These are phyloP conservation scores for Amanita subjunquillea DNA, from an alignment of 768 basidiomycete genomes.

Conservation along the genomic window DNA sequence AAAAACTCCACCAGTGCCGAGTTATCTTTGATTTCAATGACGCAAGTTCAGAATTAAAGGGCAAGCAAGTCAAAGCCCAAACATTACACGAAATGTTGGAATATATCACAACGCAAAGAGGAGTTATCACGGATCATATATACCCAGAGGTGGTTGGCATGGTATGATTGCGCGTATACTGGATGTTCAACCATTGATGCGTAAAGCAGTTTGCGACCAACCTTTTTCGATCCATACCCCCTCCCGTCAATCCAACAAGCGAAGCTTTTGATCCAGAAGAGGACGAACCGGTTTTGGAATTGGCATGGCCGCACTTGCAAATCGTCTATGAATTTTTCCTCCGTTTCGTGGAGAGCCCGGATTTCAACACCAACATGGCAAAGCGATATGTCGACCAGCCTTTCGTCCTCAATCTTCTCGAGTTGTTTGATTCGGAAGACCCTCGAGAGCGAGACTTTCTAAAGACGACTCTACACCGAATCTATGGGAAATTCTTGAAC, in stretches of 20 bases:
- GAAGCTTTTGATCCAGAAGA: slow-evolving; percentile 99
- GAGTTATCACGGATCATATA: slow-evolving; percentile 92
- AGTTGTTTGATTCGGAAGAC: slow-evolving; percentile 97
- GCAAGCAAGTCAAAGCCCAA: slow-evolving; percentile 98
- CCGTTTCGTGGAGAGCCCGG: slow-evolving; percentile 93
- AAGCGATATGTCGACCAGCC: slow-evolving; percentile 96
- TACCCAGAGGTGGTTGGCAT: slow-evolving; percentile 99
- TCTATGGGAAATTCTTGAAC: slow-evolving; percentile 99
- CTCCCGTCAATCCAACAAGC: slow-evolving; percentile 95
- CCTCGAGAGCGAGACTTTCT: slow-evolving; percentile 98
- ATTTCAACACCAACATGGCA: slow-evolving; percentile 96
- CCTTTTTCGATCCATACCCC: slow-evolving; percentile 99
- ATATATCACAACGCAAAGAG: slow-evolving; percentile 94
- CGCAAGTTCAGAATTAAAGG: slow-evolving; percentile 87
- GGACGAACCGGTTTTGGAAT: slow-evolving; percentile 96
- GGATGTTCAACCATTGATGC: slow-evolving; percentile 6
- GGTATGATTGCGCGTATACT: slow-evolving; percentile 40
- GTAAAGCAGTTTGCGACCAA: slow-evolving; percentile 82
- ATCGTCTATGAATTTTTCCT: slow-evolving; percentile 99
- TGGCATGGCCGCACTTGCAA: slow-evolving; percentile 98
- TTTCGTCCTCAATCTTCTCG: slow-evolving; percentile 93
- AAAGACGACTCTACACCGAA: slow-evolving; percentile 97
- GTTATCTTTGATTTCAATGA: slow-evolving; percentile 99
- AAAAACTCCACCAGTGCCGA: slow-evolving; percentile 91
- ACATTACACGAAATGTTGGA: slow-evolving; percentile 98